phyloP scores from a whole-genome alignment of 495 filamentous ascomycete species.

The Chaetomium fimeti region DNA sequence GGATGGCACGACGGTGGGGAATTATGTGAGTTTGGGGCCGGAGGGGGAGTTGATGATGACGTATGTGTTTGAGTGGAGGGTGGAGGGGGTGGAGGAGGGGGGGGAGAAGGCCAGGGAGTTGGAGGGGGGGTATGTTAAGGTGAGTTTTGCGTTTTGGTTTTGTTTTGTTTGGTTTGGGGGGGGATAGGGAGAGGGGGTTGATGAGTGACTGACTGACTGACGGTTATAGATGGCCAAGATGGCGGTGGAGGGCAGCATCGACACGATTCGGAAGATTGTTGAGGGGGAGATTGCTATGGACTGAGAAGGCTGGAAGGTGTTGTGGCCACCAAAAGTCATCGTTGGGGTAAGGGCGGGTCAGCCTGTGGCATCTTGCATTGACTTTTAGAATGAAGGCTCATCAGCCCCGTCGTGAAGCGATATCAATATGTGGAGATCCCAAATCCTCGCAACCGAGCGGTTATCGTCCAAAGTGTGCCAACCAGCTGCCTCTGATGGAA shows the following conservation, averaged over 20 bases:
- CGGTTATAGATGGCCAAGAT: conserved; percentile 37
- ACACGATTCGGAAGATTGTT: conserved; percentile 39
- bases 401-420: too few species aligned
- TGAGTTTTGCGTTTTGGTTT: conserved; percentile 27
- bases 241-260: conserved; percentile 43
- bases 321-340: not conserved
- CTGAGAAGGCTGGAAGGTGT: not conserved
- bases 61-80: conserved; percentile 44
- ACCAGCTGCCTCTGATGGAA: too few species aligned
- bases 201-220: conserved; percentile 18
- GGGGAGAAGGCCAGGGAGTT: conserved; percentile 33
- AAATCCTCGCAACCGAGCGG: too few species aligned
- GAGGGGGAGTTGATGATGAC: conserved; percentile 40
- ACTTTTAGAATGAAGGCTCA: too few species aligned
- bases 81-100: conserved; percentile 32
- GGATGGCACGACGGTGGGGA: conserved; percentile 40
- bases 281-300: conserved; percentile 24
- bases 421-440: too few species aligned
- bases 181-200: not conserved
- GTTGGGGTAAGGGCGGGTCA: not conserved
- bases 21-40: conserved; percentile 33
- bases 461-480: too few species aligned
- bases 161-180: not conserved
- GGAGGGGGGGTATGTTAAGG: conserved; percentile 36
- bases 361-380: too few species aligned